Percentiles rank a stretch among this genome's conserved stretches.
Conservation (phyloP, 2,329 filamentous ascomycete species). For the Neoarthrinium moseri region DNA sequence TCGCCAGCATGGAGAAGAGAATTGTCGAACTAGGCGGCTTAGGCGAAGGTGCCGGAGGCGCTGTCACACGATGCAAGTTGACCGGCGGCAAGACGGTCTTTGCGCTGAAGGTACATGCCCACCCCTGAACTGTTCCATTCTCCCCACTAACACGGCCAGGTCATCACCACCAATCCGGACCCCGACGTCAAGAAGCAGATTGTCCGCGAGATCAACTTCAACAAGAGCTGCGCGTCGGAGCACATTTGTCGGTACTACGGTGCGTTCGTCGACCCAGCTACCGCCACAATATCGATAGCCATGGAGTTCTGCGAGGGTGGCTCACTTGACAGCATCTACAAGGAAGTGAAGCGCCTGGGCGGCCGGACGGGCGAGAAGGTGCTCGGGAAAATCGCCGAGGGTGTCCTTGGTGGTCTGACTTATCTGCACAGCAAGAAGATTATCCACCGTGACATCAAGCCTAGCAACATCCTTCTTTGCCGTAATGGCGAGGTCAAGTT, state of each 20-base stretch:
- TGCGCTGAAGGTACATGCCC: slow-evolving; percentile 85
- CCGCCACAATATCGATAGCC: slow-evolving; percentile 93
- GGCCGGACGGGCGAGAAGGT: slow-evolving; percentile 97
- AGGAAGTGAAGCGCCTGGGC: slow-evolving; percentile 92
- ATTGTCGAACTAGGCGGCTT: slow-evolving; percentile 87
- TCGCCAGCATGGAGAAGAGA: slow-evolving; percentile 83
- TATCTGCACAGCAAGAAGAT: slow-evolving; percentile 96
- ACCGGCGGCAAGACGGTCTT: slow-evolving; percentile 93
- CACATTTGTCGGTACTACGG: slow-evolving; percentile 98
- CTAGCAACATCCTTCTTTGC: slow-evolving; percentile 92
- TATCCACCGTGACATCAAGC: slow-evolving; percentile 98
- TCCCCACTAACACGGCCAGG: slow-evolving; percentile 52
- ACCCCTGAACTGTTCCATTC: too few species aligned
- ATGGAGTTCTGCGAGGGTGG: slow-evolving; percentile 99
- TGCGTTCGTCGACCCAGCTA: slow-evolving; percentile 93
- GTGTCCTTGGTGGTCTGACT: slow-evolving; percentile 87
- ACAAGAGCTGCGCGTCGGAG: slow-evolving; percentile 93
- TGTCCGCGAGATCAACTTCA: slow-evolving; percentile 92
- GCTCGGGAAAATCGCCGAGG: slow-evolving; percentile 92
- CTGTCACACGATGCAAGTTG: slow-evolving; percentile 86
- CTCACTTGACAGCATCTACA: slow-evolving; percentile 94
- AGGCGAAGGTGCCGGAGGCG: slow-evolving; percentile 92
- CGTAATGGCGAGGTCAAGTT: slow-evolving; percentile 93
- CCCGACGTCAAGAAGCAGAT: slow-evolving; percentile 99
- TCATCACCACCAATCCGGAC: slow-evolving; percentile 97